Base-by-base conservation (phyloP, 2,329 filamentous ascomycete genomes). In the Geosmithia morbida region DNA sequence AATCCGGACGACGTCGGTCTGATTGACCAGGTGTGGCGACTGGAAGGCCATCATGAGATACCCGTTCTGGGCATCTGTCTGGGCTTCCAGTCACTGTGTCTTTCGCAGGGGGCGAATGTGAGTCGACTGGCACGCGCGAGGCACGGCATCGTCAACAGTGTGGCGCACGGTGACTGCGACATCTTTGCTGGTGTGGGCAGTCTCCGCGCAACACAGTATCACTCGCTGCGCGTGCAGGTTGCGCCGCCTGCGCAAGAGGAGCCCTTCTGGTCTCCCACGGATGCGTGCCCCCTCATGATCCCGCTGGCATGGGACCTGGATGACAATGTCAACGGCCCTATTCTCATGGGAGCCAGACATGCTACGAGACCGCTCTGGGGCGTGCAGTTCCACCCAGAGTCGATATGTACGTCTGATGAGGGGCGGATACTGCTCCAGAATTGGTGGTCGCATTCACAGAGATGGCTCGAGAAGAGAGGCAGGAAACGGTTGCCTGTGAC, bases 371-470 rank as follows among this genome's bases (percentile, higher is more conserved):
- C 89, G 0, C 85, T 90, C 52, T 94, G 85, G 81, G 89, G 85
- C 0, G 71, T 95, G 17, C 89, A 95, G 58, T 95, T 92, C 56
- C 88, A 95, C 57, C 88, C 88, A 0, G 88, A 96, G 61, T 94
- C 87, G 0, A 77, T 87, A 14, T 94, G 87, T 60, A 94, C 88
- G 3, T 84, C 86, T 40, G 65, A 70, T 3, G 73, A 75, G 50
- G 81, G 84, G 1, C 75, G 72, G 18, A 65, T 67, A 14, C 69
- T 94, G 22, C 69, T 94, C 37, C 63, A 63, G 46, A 87, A 85
- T 56, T 95, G 88, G 87, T 92, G 88, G 72, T 58, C 61, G 4
- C 70, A 78, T 57, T 80, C 81, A 1, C 64, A 71, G 48, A 59
- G 62, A 41, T 88, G 83, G 77, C 19, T 26, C 7, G 33, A 37